phyloP scores from a whole-genome alignment of 768 basidiomycete genomes.

The Mycena polygramma region DNA sequence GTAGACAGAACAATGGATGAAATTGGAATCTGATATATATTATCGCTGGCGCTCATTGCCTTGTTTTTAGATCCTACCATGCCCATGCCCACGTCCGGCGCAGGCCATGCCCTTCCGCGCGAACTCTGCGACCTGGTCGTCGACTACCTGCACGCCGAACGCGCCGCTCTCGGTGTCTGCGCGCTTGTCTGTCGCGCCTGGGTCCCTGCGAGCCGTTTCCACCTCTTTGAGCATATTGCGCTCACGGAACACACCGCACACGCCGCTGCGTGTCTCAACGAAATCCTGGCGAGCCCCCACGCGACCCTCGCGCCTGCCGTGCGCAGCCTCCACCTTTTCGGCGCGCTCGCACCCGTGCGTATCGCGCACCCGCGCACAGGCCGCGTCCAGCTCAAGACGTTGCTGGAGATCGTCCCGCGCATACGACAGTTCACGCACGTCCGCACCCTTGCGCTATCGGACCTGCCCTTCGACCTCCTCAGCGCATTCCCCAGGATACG shows the following conservation, averaged over 20 bases:
- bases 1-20: conserved; percentile 26
- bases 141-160: conserved; percentile 30
- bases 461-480: conserved; percentile 29
- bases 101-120: conserved; percentile 1
- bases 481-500: conserved; percentile 17
- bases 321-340: conserved; percentile 18
- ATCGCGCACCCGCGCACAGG: conserved; percentile 7
- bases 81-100: background rate
- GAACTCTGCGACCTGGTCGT: conserved; percentile 36
- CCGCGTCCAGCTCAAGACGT: conserved; percentile 16
- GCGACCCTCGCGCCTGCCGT: conserved; percentile 26
- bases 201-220: conserved; percentile 32
- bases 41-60: background rate
- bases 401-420: conserved; percentile 17
- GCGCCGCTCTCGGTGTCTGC: conserved; percentile 15
- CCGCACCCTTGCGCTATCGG: conserved; percentile 22
- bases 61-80: conserved; percentile 11
- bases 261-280: conserved; percentile 28
- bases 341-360: conserved; percentile 19
- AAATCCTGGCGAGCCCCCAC: conserved; percentile 23
- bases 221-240: conserved; percentile 29
- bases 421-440: conserved; percentile 21
- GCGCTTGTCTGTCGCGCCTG: conserved; percentile 35
- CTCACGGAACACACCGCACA: background rate
- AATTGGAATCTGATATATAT: background rate